Base-by-base conservation (phyloP, 345 rosid species). In the Dipteronia dyeriana region DNA sequence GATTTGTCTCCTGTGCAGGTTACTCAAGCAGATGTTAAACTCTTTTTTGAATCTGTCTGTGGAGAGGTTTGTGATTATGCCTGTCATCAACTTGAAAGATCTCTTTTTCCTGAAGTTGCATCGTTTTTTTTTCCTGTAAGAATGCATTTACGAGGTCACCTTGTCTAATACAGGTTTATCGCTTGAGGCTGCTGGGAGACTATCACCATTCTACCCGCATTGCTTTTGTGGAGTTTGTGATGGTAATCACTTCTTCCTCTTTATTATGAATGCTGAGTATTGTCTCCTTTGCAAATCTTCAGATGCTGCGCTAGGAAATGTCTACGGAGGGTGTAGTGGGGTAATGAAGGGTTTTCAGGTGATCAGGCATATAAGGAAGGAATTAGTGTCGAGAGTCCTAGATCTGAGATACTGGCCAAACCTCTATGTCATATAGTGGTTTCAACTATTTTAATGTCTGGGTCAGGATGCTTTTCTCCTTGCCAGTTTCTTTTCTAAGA, bases 131-230 rank as follows among this genome's bases (percentile, higher is more conserved):
- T 43, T 43, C 0, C 3, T 57, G 14, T 20, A 19, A 71, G 49
- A 59, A 76, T 80, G 60, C 62, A 51, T 76, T 57, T 20, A 45
- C 22, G 66, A 53, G 51, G 66, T 70, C 8, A 49, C 65, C 63
- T 71, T 86, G 43, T 66, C 68, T 34, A 51, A 66, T 75, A 51
- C 83, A 92, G 97, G 97, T 92, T 76, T 84, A 86, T 61, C 94
- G 97, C 57, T 77, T 92, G 85, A 90, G 97, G 91, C 77, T 92
- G 62, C 90, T 92, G 53, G 97, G 97, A 59, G 97, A 92, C 56
- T 90, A 89, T 81, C 94, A 92, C 64, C 94, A 92, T 79, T 89
- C 92, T 22, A 92, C 97, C 79, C 94, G 97, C 29, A 90, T 92
- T 75, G 97, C 97, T 80, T 92, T 92, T 79, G 97, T 92, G 61